A percentile compares a stretch with the other conserved stretches of the same genome.
Conservation (phyloP, 2,329 filamentous ascomycete species). For the Trichoderma atrobrunneum region DNA sequence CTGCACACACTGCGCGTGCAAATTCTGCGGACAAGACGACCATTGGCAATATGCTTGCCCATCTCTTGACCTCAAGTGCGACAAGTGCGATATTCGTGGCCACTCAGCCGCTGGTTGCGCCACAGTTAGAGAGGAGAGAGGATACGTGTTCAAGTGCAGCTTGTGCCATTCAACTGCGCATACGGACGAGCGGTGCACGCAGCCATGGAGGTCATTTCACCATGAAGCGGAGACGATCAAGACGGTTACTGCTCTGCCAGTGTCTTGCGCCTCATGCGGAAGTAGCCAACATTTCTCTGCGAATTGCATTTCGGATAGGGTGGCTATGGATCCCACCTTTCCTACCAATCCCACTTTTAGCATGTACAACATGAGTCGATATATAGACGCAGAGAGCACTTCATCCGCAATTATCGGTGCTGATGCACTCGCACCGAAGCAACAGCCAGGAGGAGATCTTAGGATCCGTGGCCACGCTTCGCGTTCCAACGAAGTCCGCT, state of each 20-base stretch:
- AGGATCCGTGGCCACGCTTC: slow-evolving; percentile 36
- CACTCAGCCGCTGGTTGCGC: slow-evolving; percentile 52
- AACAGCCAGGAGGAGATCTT: slow-evolving; percentile 26
- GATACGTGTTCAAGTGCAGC: slow-evolving; percentile 50
- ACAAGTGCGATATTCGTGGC: slow-evolving; percentile 61
- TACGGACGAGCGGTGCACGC: slow-evolving; percentile 56
- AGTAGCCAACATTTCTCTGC: slow-evolving; percentile 52
- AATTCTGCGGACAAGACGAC: slow-evolving; percentile 43
- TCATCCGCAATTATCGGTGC: slow-evolving; percentile 38
- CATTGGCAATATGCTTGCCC: slow-evolving; percentile 54
- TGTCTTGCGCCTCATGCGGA: slow-evolving; percentile 58
- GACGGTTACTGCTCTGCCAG: slow-evolving; percentile 49
- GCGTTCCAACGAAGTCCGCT: slow-evolving; percentile 40
- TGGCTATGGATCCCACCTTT: background rate
- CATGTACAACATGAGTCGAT: slow-evolving; percentile 45
- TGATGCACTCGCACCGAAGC: slow-evolving; percentile 25
- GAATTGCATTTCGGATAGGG: slow-evolving; percentile 45
- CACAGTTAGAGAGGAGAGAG: slow-evolving; percentile 56
- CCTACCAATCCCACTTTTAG: slow-evolving; percentile 50
- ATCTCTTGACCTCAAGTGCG: slow-evolving; percentile 46
- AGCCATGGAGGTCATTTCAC: slow-evolving; percentile 58
- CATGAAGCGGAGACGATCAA: slow-evolving; percentile 39
- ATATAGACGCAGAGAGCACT: slow-evolving; percentile 46
- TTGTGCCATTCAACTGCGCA: slow-evolving; percentile 58
- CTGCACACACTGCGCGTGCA: slow-evolving; percentile 49